phyloP scores from a whole-genome alignment of 441 rosid species.

The Erodium trifolium region DNA sequence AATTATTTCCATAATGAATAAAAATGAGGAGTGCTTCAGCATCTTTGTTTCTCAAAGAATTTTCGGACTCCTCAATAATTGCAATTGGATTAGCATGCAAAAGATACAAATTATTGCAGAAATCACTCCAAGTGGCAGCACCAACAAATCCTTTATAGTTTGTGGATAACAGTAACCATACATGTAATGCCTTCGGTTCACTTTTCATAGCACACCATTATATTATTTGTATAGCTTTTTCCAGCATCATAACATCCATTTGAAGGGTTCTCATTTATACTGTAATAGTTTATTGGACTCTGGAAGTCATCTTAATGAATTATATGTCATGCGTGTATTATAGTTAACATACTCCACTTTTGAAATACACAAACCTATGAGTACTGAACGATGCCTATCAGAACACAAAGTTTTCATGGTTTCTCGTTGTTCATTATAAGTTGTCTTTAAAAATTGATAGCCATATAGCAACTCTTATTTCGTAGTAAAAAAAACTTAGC shows the following conservation, averaged over 20 bases:
- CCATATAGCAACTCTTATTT: not conserved
- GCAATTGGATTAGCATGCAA: conserved; percentile 1
- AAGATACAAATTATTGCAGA: not conserved
- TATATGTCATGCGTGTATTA: not conserved
- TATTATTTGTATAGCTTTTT: not conserved
- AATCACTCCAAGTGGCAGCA: not conserved
- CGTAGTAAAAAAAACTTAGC: not conserved
- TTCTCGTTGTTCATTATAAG: not conserved
- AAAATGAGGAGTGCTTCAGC: not conserved
- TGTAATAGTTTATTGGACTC: not conserved
- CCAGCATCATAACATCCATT: not conserved
- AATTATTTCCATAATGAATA: not conserved
- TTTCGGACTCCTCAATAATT: not conserved
- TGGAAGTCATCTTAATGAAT: not conserved
- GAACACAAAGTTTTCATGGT: not conserved
- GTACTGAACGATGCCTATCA: not conserved
- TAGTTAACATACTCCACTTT: not conserved
- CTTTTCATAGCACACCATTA: not conserved
- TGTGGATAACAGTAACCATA: not conserved
- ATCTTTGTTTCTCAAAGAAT: not conserved
- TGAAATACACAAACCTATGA: not conserved
- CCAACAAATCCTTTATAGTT: not conserved
- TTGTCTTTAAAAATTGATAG: not conserved
- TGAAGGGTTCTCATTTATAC: not conserved
- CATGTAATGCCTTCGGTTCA: not conserved